Conservation (phyloP, 352 stramenopile genomes). For the Phytophthora podocarpi region DNA sequence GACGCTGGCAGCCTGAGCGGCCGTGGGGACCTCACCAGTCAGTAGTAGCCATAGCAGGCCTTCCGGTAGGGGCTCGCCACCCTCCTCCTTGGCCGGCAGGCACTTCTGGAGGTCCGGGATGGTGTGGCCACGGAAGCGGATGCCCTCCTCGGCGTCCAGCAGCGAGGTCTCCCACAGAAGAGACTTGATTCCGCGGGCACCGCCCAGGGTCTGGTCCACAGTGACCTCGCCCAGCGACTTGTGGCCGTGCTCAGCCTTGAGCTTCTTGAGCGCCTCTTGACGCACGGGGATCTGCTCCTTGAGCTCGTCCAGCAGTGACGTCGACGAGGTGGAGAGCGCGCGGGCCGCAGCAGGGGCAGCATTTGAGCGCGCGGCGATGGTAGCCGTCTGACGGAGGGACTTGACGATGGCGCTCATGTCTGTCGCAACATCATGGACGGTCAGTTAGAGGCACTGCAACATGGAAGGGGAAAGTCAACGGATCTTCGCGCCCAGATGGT, state of each 20-base stretch:
- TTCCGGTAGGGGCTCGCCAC: constrained; percentile 97
- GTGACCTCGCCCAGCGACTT: constrained; percentile 94
- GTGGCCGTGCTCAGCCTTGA: constrained; percentile 94
- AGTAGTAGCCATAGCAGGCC: constrained; percentile 98
- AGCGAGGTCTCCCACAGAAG: constrained; percentile 99
- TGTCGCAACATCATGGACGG: constrained; percentile 5
- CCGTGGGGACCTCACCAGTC: constrained; percentile 97
- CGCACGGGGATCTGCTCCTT: constrained; percentile 91
- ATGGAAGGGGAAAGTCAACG: not conserved
- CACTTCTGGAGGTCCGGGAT: constrained; percentile 98
- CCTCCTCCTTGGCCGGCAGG: constrained; percentile 91
- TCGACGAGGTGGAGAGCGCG: constrained; percentile 68
- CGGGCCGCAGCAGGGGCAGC: constrained; percentile 42
- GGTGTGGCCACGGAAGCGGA: constrained; percentile 98
- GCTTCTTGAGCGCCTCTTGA: constrained; percentile 93
- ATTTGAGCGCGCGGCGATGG: constrained; percentile 43
- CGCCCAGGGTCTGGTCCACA: constrained; percentile 97
- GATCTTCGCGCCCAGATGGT: constrained; percentile 19
- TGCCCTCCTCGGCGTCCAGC: constrained; percentile 95
- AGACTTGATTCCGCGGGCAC: constrained; percentile 97
- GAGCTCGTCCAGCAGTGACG: constrained; percentile 84
- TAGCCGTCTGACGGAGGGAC: constrained; percentile 58
- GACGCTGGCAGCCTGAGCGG: constrained; percentile 94
- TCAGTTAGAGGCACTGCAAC: constrained; percentile 7
- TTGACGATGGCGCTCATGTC: constrained; percentile 76